Percentiles rank a stretch among this genome's conserved stretches.
Evolutionary conservation across 1,284 basidiomycete genomes (phyloP).

Genomic region (Ceratobasidium sp.): DNA sequence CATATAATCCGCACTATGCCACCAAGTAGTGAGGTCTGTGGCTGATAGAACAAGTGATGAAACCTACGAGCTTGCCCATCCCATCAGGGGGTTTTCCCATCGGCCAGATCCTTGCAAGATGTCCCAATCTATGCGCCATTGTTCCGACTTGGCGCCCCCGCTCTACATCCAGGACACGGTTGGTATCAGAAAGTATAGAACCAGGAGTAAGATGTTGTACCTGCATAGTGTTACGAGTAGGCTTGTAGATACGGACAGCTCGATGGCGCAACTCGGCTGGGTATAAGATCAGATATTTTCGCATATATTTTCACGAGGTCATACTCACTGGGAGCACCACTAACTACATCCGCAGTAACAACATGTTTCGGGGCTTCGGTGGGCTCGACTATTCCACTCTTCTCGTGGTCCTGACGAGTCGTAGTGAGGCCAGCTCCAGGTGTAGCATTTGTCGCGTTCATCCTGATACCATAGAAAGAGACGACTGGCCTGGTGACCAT

Average conservation of each 20-base stretch:
- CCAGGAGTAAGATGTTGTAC: constrained; percentile 61
- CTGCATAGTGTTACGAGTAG: constrained; percentile 95
- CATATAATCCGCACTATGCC: constrained; percentile 91
- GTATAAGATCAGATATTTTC: constrained; percentile 7
- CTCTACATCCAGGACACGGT: constrained; percentile 11
- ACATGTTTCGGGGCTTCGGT: constrained; percentile 61
- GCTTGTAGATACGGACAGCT: constrained; percentile 91
- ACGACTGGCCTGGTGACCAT: constrained; percentile 32
- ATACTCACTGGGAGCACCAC: constrained; percentile 77
- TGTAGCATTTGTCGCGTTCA: constrained; percentile 41
- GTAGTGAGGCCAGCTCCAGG: constrained; percentile 43
- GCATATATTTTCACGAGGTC: background rate
- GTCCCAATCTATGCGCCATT: constrained; percentile 97
- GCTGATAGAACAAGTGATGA: constrained; percentile 17
- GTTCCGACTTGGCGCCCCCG: constrained; percentile 80
- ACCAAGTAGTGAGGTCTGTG: constrained; percentile 2
- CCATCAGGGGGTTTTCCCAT: constrained; percentile 99
- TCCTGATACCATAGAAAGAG: constrained; percentile 23
- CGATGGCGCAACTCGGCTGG: constrained; percentile 87
- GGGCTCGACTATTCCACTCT: constrained; percentile 40
- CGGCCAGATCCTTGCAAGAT: constrained; percentile 86
- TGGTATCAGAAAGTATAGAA: background rate
- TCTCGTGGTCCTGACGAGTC: constrained; percentile 42
- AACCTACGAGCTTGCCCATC: constrained; percentile 90
- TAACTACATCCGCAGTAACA: constrained; percentile 77